A percentile compares a stretch with the other conserved stretches of the same genome.
Evolutionary conservation across 2,329 filamentous ascomycete species (phyloP).

Genomic region (Alternaria longipes): DNA sequence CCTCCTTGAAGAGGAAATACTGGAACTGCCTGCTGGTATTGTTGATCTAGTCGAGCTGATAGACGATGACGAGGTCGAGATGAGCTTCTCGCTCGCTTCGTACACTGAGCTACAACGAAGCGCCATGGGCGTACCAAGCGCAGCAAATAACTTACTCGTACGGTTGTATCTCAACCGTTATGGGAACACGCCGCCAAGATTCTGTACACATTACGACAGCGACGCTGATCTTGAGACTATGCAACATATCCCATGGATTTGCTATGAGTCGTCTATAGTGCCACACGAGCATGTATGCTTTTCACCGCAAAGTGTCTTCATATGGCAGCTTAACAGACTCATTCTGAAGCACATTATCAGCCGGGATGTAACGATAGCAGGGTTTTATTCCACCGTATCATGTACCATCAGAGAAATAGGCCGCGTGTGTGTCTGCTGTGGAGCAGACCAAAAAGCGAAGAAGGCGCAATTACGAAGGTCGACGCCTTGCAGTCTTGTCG

Average conservation of each 20-base stretch:
- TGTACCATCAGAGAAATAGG: constrained; percentile 20
- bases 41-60: constrained; percentile 37
- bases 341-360: constrained; percentile 27
- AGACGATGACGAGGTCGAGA: constrained; percentile 36
- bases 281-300: constrained; percentile 34
- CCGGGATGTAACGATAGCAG: constrained; percentile 16
- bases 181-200: constrained; percentile 22
- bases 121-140: constrained; percentile 35
- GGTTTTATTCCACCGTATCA: constrained; percentile 27
- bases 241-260: constrained; percentile 34
- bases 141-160: constrained; percentile 36
- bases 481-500: constrained; percentile 27
- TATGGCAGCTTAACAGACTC: constrained; percentile 38
- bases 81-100: constrained; percentile 37
- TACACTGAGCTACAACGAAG: constrained; percentile 36
- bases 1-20: constrained; percentile 41
- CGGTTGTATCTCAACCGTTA: constrained; percentile 29
- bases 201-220: constrained; percentile 43
- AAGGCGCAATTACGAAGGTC: constrained; percentile 33
- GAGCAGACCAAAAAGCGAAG: constrained; percentile 21
- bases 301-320: constrained; percentile 25
- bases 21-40: constrained; percentile 30
- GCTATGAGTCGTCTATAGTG: constrained; percentile 13
- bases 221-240: constrained; percentile 23
- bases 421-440: constrained; percentile 39